Evolutionary conservation across 2,329 filamentous ascomycete species (phyloP).

Genomic region (Aspergillus hortae): DNA sequence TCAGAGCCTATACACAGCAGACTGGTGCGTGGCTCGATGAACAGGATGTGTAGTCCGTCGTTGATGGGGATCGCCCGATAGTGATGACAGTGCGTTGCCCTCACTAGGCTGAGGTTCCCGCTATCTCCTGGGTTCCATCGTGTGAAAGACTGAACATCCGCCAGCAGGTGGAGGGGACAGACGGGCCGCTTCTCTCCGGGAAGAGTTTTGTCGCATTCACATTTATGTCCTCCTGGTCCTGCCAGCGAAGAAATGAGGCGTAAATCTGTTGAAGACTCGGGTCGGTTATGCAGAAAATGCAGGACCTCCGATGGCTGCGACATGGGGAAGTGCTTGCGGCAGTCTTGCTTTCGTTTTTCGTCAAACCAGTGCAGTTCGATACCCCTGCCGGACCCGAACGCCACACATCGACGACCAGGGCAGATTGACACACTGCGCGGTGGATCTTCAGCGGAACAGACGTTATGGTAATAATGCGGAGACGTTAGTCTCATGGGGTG

Average conservation of each 20-base stretch:
- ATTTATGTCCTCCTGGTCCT: slow-evolving; percentile 33
- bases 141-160: slow-evolving; percentile 25
- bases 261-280: slow-evolving; percentile 53
- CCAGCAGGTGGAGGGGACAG: slow-evolving; percentile 28
- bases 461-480: slow-evolving; percentile 46
- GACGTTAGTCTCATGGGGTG: slow-evolving; percentile 28
- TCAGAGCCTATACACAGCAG: slow-evolving; percentile 60
- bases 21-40: slow-evolving; percentile 57
- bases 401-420: slow-evolving; percentile 61
- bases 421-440: slow-evolving; percentile 64
- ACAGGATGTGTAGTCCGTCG: slow-evolving; percentile 63
- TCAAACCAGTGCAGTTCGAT: slow-evolving; percentile 63
- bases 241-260: slow-evolving; percentile 61
- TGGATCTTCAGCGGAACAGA: slow-evolving; percentile 60
- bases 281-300: slow-evolving; percentile 58
- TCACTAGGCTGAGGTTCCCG: slow-evolving; percentile 31
- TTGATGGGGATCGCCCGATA: slow-evolving; percentile 62
- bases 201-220: slow-evolving; percentile 23
- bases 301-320: slow-evolving; percentile 40
- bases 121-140: slow-evolving; percentile 19
- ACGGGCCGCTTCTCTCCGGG: slow-evolving; percentile 16
- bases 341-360: slow-evolving; percentile 39
- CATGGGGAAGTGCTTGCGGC: slow-evolving; percentile 39
- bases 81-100: slow-evolving; percentile 53
- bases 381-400: slow-evolving; percentile 61